Base-by-base conservation (phyloP, 2,329 filamentous ascomycete species). In the Aspergillus chevalieri region DNA sequence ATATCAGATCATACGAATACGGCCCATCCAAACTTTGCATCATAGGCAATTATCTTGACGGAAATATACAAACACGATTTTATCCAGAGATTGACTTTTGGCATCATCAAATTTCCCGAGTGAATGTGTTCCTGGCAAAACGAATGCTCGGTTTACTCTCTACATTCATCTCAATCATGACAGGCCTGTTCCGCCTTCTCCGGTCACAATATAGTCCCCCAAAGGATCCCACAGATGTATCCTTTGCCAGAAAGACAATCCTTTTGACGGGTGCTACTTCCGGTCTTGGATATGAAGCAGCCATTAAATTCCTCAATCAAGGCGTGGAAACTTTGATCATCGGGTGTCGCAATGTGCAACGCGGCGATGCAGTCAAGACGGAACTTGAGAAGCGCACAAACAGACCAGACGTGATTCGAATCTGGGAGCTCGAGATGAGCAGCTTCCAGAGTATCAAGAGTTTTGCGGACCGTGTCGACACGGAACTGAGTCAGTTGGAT, bases 211-310 rank as follows among this genome's bases (percentile, higher is more conserved):
- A 60, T 33, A 66, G 60, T 26, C 65, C 65, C 2, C 72, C 71
- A 0, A 54, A 58, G 24, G 66, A 74, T 36, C 66, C 69, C 19
- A 63, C 51, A 4, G 54, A 60, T 14, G n/a, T 41, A 12, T 72
- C 71, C 1, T 72, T 78, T 44, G 66, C 64, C 7, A 70, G 72
- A 10, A 74, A 74, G 54, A 75, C 71, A 0, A 70, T 78, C 3
- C 62, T 79, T 7, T 57, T 79, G 14, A 78, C 77, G 6, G 77
- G 77, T 19, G 74, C 74, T 8, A 80, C 75, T 39, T 69, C 72
- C 2, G 78, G 78, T 4, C 61, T 80, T 12, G 78, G 78, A 0
- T 68, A 75, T 19, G 74, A 77, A 56, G 74, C 77, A 4, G 74
- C 75, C 2, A 63, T 73, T 52, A 77, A 78, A 56, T 69, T 75